Evolutionary conservation across 139 green algal species (phyloP), one percentile per base, ranked within the genome.

Genomic region (Monoraphidium neglectum): DNA sequence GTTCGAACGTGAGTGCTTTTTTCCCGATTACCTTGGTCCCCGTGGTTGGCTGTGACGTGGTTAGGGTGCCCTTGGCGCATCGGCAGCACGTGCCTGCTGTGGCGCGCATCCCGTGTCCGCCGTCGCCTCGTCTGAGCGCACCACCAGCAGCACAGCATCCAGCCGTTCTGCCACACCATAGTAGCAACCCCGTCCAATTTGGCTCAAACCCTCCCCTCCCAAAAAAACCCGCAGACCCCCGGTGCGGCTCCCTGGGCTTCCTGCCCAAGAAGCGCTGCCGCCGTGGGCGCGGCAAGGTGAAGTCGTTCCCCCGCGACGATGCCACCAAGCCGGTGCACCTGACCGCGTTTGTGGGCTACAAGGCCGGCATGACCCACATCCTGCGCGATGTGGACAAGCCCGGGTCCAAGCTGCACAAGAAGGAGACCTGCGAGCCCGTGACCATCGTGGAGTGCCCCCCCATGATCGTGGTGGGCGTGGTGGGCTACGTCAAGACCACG

Each of bases 381-480:
- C 72, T 98, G 43, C 95, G 96, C 69, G 96, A 99, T 71, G 96
- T 99, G 57, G 96, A 99, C 70, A 98, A 98, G 93, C 96, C 95
- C 10, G 96, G 96, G 74, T 98, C 93, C 85, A 99, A 99, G 93
- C 89, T 98, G 67, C 97, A 99, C 91, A 99, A 99, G 94, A 99
- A 99, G 95, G 97, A 99, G 92, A 92, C 93, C 16, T 93, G 87
- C 82, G 97, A 99, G 91, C 83, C 93, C 26, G 97, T 99, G 64
- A 99, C 97, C 72, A 92, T 99, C 83, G 90, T 99, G 37, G 97
- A 99, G 82, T 79, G 89, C 36, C 97, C 97, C 23, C 91, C 96
- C 53, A 96, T 99, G 92, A 89, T 98, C n/a, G 92, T 99, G 46
- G 94, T 99, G 57, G 97, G 96, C 67, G 85, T 98, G 21, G 93